Base-by-base conservation (phyloP, 345 rosid genomes). In the Moricandia arvensis region DNA sequence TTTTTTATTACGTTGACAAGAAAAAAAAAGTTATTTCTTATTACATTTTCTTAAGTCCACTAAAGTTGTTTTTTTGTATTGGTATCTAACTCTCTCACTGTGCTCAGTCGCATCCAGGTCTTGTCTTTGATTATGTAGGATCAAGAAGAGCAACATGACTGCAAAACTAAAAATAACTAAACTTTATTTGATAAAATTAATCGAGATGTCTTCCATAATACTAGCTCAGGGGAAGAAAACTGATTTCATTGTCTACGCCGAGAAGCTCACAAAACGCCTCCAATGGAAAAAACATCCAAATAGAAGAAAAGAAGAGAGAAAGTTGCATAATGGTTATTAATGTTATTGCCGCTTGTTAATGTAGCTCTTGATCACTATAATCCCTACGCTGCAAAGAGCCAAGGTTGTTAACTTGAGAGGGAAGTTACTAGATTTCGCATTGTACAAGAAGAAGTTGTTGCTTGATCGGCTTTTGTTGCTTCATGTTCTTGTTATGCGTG, bases 311-410 rank as follows among this genome's bases (percentile, higher is more conserved):
- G 16, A 24, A 43, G n/a, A 45, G 51, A 59, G 3, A n/a, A 63
- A 13, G 49, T 59, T 29, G 59, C 77, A 57, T 38, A 41, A 34
- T 35, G 35, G 65, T 33, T 63, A 37, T 7, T 30, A 41, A 71
- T 62, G 66, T 85, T 83, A 82, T 60, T 80, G 80, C 43, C 84
- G 80, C 75, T 81, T 82, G 80, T 80, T n/a, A n/a, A 83, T 63
- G 77, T 60, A 79, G 78, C 87, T 80, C 81, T 73, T 85, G 34
- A 81, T 81, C 85, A 90, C 70, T 63, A 82, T 58, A 74, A 93
- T 71, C 35, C 97, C 98, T 58, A 96, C 8, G 61, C 93, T 84
- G 41, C 95, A 88, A 57, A 87, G 13, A 51, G 89, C 89, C 78
- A 96, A 13, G 7, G 89, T n/a, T 38, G 47, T 76, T 59, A 86